Base-by-base conservation (phyloP, 139 green algal species). In the Astrephomene gubernaculifera region DNA sequence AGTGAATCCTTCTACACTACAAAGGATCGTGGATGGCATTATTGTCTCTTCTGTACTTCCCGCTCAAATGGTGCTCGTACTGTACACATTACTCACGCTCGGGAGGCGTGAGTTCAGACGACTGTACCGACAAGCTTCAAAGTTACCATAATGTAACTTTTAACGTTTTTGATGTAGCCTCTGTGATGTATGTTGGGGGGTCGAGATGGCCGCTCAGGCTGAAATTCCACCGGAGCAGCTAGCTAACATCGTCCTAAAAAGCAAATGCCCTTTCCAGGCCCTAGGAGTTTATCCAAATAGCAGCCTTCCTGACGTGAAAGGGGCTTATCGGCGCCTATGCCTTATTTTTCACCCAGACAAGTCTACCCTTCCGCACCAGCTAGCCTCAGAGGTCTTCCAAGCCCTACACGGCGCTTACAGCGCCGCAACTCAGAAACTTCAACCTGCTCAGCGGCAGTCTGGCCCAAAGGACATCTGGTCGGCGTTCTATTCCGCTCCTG, bases 311-410 rank as follows among this genome's bases (percentile, higher is more conserved):
- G 70, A 78, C 12, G 43, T 78, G 8, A 78, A 78, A 29, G 44
- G 9, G 5, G 71, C 71, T 17, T 80, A 80, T 31, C 71, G 71
- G 2, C 31, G 45, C 14, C 45, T 80, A 0, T 80, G n/a, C 45
- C 71, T 80, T 14, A 0, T 41, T 6, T 80, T 80, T 33, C 71
- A 80, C 12, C 71, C 71, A 21, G 71, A 80, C 45, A 80, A 80
- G 49, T 67, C 38, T 21, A 33, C 21, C 14, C 71, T 80, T 31
- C 71, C 45, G 3, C 14, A 29, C 21, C 12, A 49, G 10, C 45
- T 61, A 49, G 70, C 70, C 24, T 78, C 70, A 29, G 71, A 80
- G 33, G 44, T 80, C 9, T 80, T 80, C 31, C 45, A 49, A 21
- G 71, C 45, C 2, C 35, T 80, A 33, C 71, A 65, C 31, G 35